Evolutionary conservation across 2,329 filamentous ascomycete species (phyloP).

Genomic region (Trichoderma sp.): DNA sequence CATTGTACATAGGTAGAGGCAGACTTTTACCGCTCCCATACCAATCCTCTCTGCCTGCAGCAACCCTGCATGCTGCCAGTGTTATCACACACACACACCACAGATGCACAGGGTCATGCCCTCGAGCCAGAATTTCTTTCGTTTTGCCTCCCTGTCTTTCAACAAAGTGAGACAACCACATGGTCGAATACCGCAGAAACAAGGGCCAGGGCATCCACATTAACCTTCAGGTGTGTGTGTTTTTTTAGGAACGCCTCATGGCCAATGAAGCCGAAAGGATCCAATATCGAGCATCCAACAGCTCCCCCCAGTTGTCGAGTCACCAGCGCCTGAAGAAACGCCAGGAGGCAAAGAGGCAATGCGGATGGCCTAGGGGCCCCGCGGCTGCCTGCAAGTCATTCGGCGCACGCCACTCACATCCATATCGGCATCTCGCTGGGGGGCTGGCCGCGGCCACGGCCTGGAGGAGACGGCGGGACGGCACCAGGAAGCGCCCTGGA

Average conservation of each 20-base stretch:
- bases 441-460: conserved; percentile 13
- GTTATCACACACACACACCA: conserved; percentile 16
- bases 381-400: conserved; percentile 29
- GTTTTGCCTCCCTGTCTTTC: conserved; percentile 14
- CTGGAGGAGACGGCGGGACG: background rate
- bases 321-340: conserved; percentile 15
- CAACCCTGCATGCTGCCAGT: conserved; percentile 26
- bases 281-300: conserved; percentile 9
- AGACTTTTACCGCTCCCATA: conserved; percentile 5
- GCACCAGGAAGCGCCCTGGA: conserved; percentile 7
- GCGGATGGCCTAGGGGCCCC: conserved; percentile 19
- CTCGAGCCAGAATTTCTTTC: conserved; percentile 3
- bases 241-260: conserved; percentile 6
- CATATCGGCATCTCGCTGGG: conserved; percentile 15
- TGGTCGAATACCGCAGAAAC: conserved; percentile 12
- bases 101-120: conserved; percentile 18
- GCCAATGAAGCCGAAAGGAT: conserved; percentile 12
- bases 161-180: conserved; percentile 23
- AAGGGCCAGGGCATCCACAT: conserved; percentile 8
- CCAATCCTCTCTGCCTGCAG: conserved; percentile 15
- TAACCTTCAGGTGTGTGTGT: background rate
- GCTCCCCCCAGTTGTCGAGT: background rate
- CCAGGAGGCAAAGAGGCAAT: conserved; percentile 18
- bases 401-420: conserved; percentile 11
- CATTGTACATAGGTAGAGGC: background rate